phyloP scores from a whole-genome alignment of 129 eudicot species.

The Lonicera japonica region DNA sequence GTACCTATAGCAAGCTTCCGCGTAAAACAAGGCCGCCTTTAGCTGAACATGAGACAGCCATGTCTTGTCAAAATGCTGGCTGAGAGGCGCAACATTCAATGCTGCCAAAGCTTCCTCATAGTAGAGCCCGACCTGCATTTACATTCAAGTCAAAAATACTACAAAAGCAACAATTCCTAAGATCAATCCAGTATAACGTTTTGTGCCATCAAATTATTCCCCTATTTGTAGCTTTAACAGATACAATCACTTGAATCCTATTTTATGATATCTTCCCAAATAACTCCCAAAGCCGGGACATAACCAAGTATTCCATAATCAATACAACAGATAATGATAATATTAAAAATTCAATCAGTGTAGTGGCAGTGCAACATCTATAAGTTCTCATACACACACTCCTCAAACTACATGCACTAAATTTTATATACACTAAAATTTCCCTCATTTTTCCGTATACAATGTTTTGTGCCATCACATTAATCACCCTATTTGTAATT shows the following conservation, averaged over 20 bases:
- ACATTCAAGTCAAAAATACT: not conserved
- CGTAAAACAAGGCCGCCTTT: constrained; percentile 83
- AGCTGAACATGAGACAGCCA: constrained; percentile 94
- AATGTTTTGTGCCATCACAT: too few relatives aligned
- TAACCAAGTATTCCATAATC: too few relatives aligned
- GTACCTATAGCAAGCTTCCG: constrained; percentile 95
- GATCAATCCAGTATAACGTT: not conserved
- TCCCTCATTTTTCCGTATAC: too few relatives aligned
- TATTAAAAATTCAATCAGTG: too few relatives aligned
- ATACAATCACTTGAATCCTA: not conserved
- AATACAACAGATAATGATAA: too few relatives aligned
- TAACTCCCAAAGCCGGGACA: too few relatives aligned
- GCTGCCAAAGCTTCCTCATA: constrained; percentile 92
- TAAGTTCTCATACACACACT: too few relatives aligned
- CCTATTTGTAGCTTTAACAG: not conserved
- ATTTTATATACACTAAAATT: too few relatives aligned
- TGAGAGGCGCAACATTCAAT: constrained; percentile 65
- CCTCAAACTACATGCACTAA: too few relatives aligned
- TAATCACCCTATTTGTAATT: too few relatives aligned
- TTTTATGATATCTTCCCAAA: too few relatives aligned
- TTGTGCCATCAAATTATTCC: not conserved
- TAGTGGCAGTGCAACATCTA: too few relatives aligned
- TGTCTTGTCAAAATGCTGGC: constrained; percentile 77
- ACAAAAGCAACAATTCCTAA: not conserved
- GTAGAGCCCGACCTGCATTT: constrained; percentile 72